Percentiles rank a stretch among this genome's conserved stretches.
Evolutionary conservation across 2,329 filamentous ascomycete genomes (phyloP).

Genomic region (Acephala macrosclerotiorum): DNA sequence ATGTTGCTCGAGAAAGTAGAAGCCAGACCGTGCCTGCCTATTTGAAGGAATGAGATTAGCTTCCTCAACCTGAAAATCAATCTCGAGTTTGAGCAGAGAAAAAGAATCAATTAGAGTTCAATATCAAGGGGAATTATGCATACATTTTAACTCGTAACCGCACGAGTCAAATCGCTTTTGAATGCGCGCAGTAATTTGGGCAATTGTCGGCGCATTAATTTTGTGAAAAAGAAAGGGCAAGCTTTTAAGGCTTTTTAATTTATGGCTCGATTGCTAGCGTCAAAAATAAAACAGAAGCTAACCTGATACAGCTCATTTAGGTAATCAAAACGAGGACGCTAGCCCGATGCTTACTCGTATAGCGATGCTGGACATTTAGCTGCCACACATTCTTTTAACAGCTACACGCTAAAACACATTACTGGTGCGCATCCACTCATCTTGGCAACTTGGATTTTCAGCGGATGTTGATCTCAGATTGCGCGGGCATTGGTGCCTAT

Average conservation of each 20-base stretch:
- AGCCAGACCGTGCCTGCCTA: not conserved
- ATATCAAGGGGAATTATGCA: not conserved
- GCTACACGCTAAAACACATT: not conserved
- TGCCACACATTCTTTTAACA: not conserved
- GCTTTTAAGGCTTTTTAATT: not conserved
- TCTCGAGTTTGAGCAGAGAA: not conserved
- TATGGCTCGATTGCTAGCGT: constrained; percentile 6
- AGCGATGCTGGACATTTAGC: no score
- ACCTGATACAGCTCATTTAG: not conserved
- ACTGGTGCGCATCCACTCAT: no score
- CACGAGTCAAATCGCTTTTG: not conserved
- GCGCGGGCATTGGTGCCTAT: no score
- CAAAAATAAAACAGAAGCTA: not conserved
- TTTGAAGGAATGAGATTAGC: not conserved
- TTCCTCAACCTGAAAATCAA: not conserved
- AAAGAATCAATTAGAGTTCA: not conserved
- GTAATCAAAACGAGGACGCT: not conserved
- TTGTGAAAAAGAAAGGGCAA: not conserved
- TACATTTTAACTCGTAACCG: not conserved
- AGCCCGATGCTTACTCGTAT: no score
- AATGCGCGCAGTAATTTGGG: not conserved
- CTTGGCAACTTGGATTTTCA: no score
- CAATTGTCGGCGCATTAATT: constrained; percentile 2
- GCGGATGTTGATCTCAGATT: no score
- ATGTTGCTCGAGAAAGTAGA: not conserved